Conservation (phyloP, 1,139 yeast genomes). For the Diutina pseudorugosa region DNA sequence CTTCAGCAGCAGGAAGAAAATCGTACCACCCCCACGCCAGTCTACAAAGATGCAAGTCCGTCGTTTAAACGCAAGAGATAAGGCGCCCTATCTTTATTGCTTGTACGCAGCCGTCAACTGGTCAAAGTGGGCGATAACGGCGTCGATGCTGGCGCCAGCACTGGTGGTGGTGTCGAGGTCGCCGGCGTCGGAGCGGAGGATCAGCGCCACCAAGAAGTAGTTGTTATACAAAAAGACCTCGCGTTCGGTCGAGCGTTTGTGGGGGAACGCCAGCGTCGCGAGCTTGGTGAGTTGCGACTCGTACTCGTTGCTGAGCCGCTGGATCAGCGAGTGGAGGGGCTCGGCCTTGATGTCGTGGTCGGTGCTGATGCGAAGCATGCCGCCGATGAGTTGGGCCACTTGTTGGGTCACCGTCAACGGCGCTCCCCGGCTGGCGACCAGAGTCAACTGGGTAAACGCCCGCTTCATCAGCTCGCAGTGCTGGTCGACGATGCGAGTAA, state of each 20-base stretch:
- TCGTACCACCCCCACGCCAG: not conserved
- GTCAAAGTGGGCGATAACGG: not conserved
- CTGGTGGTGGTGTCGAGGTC: conserved; percentile 10
- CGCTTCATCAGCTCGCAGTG: conserved; percentile 60
- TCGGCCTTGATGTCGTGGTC: conserved; percentile 30
- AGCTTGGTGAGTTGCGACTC: conserved; percentile 68
- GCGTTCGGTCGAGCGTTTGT: conserved; percentile 30
- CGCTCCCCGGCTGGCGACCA: conserved; percentile 33
- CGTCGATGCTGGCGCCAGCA: not conserved
- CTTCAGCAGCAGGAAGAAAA: not conserved
- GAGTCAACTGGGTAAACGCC: conserved; percentile 17
- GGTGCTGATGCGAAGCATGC: conserved; percentile 48
- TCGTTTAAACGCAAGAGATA: not conserved
- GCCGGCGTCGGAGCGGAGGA: conserved; percentile 35
- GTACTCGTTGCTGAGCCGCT: conserved; percentile 63
- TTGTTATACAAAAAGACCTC: conserved; percentile 72
- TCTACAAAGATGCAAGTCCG: not conserved
- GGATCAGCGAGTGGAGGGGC: conserved; percentile 60
- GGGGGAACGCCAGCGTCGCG: conserved; percentile 28
- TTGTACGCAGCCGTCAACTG: not conserved
- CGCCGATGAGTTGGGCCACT: conserved; percentile 64
- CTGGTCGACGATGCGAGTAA: conserved; percentile 63
- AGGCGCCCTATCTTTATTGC: not conserved
- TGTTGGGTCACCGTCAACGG: conserved; percentile 57
- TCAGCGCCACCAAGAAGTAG: conserved; percentile 44